Evolutionary conservation across 169 alveolate genomes (phyloP).

Genomic region (Plasmodium knowlesi): DNA sequence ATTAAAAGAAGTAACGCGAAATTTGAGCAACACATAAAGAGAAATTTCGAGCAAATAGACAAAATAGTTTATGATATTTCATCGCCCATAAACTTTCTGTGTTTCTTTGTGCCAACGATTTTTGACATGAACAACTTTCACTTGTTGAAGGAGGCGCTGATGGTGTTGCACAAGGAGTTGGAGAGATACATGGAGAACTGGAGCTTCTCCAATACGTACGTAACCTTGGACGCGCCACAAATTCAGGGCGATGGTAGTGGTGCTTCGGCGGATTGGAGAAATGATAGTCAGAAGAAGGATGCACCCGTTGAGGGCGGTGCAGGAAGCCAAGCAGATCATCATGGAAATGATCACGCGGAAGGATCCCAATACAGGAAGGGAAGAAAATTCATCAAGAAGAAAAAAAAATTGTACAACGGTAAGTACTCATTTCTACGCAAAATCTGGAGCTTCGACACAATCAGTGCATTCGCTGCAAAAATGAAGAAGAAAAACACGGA

Average conservation of each 20-base stretch:
- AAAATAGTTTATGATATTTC: constrained; percentile 36
- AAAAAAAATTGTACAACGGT: constrained; percentile 29
- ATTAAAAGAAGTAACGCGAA: constrained; percentile 5
- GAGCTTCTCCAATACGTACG: constrained; percentile 62
- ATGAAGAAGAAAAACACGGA: background rate
- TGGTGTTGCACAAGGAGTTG: constrained; percentile 19
- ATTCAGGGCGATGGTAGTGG: background rate
- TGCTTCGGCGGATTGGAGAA: background rate
- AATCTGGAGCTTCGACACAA: background rate
- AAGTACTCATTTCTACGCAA: constrained; percentile 40
- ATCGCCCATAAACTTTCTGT: constrained; percentile 54
- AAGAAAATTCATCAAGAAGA: constrained; percentile 18
- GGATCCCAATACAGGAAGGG: background rate
- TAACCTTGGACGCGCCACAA: background rate
- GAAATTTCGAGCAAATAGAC: constrained; percentile 15
- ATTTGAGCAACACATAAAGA: constrained; percentile 21
- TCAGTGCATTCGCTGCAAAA: background rate
- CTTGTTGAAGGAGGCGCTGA: constrained; percentile 43
- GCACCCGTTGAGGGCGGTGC: too few species aligned
- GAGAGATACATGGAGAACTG: constrained; percentile 45
- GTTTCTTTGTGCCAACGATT: constrained; percentile 64
- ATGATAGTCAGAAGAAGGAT: background rate
- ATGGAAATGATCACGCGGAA: background rate
- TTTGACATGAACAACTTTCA: constrained; percentile 45
- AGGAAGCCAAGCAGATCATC: too few species aligned